Evolutionary conservation across 106 monocot species (phyloP), one percentile per base, ranked within the genome.

Genomic region (Dendrobium nobile): DNA sequence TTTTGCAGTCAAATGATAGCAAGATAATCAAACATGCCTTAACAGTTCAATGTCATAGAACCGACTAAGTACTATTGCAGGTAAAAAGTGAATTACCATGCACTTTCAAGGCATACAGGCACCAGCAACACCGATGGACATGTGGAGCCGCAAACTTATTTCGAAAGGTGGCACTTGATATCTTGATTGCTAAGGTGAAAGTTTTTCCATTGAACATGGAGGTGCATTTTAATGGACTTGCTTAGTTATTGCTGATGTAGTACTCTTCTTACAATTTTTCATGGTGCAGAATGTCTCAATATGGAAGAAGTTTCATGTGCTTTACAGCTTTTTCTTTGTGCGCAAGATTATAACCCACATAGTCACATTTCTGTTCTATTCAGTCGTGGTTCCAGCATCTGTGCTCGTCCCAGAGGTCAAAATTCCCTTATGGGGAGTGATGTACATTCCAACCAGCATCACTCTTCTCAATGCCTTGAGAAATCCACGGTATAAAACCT

Each of bases 261-360:
- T 68, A 28, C 9, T 31, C 9, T 72, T 15, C 33, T 27, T 54
- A 26, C 26, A 26, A 33, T 58, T 40, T 9, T 64, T 22, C 56
- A 8, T 9, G 27, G 37, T 77, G 31, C 82, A 82, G 82, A 75
- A 77, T 27, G 82, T 77, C 27, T 77, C 77, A 19, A 20, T 67
- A 59, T 82, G 76, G 82, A 78, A 80, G 81, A 85, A 85, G 58
- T 16, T 85, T 22, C 54, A 78, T 74, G 41, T 85, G 78, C 77
- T 85, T 27, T 85, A 85, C 37, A 85, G 81, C 47, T 85, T 85
- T 45, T 85, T 85, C 85, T 59, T 85, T 9, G 81, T 81, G 6
- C 77, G 81, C 47, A 85, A 72, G 78, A 85, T 85, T 48, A 22
- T 85, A 77, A 41, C 73, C 17, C 81, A 83, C 47, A 80, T 83